These are phyloP conservation scores for Zymoseptoria crescenta DNA, from an alignment of 2,329 filamentous ascomycete genomes.

Conservation along the genomic window DNA sequence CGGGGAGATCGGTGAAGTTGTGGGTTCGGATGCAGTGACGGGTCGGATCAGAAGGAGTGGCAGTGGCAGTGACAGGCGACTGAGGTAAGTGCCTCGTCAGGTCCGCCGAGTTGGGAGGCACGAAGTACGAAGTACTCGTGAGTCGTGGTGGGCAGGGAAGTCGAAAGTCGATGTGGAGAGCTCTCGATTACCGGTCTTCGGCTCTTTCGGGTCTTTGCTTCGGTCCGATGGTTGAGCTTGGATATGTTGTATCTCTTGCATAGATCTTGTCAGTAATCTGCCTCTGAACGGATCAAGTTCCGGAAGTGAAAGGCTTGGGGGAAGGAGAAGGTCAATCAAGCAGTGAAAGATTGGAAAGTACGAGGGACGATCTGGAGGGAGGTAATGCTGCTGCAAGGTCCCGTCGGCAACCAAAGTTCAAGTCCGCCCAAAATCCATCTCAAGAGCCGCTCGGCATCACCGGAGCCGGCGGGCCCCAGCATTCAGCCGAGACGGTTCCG, in stretches of 20 bases:
- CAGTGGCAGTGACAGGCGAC: not conserved
- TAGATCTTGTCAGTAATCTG: not conserved
- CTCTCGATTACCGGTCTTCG: not conserved
- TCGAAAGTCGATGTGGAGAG: not conserved
- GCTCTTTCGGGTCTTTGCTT: not conserved
- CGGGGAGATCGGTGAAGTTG: not conserved
- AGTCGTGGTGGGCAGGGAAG: not conserved
- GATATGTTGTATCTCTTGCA: not conserved
- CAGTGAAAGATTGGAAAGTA: not conserved
- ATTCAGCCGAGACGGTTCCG: too few relatives aligned
- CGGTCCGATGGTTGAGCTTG: not conserved
- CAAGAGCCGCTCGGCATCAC: not conserved
- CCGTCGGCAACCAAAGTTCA: not conserved
- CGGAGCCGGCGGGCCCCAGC: too few relatives aligned
- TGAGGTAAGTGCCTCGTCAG: too few relatives aligned
- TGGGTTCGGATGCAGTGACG: not conserved
- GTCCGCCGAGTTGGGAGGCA: not conserved
- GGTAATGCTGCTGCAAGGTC: not conserved
- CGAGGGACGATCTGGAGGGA: not conserved
- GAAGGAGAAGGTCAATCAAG: too few relatives aligned
- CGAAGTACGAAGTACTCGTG: too few relatives aligned
- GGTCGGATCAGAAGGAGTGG: not conserved
- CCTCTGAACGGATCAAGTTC: not conserved
- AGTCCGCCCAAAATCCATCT: not conserved
- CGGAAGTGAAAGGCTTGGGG: too few relatives aligned